Conservation (phyloP, 2,329 filamentous ascomycete species). For the Fusarium secorum region DNA sequence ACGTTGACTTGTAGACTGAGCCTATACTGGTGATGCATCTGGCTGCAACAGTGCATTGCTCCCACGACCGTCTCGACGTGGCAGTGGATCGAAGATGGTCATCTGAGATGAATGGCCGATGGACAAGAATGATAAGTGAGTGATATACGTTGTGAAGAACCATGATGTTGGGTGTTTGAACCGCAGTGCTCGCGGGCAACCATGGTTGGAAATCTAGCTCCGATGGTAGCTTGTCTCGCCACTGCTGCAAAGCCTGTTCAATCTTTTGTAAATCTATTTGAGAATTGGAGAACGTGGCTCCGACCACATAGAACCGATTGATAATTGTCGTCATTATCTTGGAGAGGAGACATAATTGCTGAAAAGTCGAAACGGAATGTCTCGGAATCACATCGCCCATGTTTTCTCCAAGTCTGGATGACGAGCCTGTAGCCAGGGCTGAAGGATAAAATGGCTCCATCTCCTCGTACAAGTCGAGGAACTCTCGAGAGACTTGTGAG, state of each 20-base stretch:
- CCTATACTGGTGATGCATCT: conserved; percentile 3
- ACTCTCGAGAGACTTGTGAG: conserved; percentile 1
- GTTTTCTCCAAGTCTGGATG: neutral
- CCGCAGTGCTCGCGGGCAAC: rapidly evolving
- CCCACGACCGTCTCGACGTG: neutral
- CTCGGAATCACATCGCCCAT: neutral
- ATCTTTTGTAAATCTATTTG: neutral
- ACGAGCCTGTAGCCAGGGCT: rapidly evolving
- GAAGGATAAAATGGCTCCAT: conserved; percentile 6
- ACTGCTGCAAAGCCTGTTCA: neutral
- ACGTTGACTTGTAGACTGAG: neutral
- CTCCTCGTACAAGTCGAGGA: conserved; percentile 10
- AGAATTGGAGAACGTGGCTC: conserved; percentile 1
- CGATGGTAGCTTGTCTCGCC: neutral
- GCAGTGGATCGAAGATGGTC: neutral
- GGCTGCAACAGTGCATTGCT: conserved; percentile 2
- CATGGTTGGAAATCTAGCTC: conserved; percentile 10
- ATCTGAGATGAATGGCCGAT: conserved; percentile 12
- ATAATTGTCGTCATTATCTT: conserved; percentile 17
- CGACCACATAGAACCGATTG: conserved; percentile 11
- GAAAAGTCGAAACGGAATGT: conserved; percentile 9
- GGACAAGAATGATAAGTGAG: neutral
- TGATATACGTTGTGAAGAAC: conserved; percentile 8
- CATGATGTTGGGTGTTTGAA: conserved; percentile 9
- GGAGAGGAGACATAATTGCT: conserved; percentile 2